These are phyloP conservation scores for Mycena polygramma DNA, from an alignment of 768 basidiomycete genomes.

Conservation along the genomic window DNA sequence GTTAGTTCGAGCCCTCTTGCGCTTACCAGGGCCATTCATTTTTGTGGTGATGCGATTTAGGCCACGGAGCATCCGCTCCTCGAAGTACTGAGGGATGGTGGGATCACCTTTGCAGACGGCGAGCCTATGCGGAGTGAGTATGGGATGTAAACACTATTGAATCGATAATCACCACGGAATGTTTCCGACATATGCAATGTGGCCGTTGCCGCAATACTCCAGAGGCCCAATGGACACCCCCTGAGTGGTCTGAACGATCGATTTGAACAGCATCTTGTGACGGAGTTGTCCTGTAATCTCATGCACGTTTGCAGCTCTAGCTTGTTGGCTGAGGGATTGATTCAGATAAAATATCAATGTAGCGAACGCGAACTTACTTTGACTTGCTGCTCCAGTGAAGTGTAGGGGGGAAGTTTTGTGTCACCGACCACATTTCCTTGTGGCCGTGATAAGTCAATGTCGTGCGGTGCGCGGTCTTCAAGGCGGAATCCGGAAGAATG, in stretches of 20 bases:
- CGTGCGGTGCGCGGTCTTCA: neutral
- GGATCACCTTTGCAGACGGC: slow-evolving; percentile 9
- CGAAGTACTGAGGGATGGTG: neutral
- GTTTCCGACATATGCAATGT: neutral
- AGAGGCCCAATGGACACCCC: neutral
- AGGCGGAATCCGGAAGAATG: neutral
- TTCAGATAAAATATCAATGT: too few relatives aligned
- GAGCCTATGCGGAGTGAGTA: neutral
- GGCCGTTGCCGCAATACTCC: neutral
- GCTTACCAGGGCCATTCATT: neutral
- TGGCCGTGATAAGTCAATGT: neutral
- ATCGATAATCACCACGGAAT: too few relatives aligned
- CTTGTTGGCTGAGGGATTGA: too few relatives aligned
- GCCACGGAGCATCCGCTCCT: neutral
- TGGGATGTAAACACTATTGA: neutral
- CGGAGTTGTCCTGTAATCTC: neutral
- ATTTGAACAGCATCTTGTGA: neutral
- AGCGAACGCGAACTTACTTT: too few relatives aligned
- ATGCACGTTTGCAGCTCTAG: too few relatives aligned
- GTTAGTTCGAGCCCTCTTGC: neutral
- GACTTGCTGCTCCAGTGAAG: neutral
- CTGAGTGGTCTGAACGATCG: neutral
- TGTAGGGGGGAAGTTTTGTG: neutral
- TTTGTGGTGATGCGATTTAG: neutral
- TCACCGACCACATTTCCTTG: slow-evolving; percentile 7